Conservation (phyloP, 1,284 basidiomycete genomes). For the Cryptococcus sp. region DNA sequence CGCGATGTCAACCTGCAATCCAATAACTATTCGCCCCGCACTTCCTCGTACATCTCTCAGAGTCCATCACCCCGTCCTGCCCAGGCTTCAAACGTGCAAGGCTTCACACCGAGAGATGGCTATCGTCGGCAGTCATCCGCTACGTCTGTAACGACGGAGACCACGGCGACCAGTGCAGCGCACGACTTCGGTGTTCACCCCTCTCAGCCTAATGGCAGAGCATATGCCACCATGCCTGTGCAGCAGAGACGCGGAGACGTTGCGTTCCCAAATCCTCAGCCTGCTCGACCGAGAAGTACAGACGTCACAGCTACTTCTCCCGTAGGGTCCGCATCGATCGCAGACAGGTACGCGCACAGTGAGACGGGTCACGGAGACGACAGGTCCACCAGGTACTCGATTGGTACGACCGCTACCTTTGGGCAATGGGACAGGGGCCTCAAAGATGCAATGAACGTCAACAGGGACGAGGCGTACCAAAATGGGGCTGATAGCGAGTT, state of each 20-base stretch:
- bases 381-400: slow-evolving; percentile 25
- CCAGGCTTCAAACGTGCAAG: slow-evolving; percentile 20
- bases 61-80: slow-evolving; percentile 4
- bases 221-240: slow-evolving; percentile 23
- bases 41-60: background rate
- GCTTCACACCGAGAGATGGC: slow-evolving; percentile 24
- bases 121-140: slow-evolving; percentile 33
- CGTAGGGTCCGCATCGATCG: background rate
- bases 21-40: slow-evolving; percentile 3
- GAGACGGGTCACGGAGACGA: slow-evolving; percentile 28
- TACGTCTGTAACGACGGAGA: slow-evolving; percentile 31
- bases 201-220: slow-evolving; percentile 3
- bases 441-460: background rate
- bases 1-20: background rate
- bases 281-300: slow-evolving; percentile 12
- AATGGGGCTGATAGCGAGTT: slow-evolving; percentile 8
- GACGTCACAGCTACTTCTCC: slow-evolving; percentile 10
- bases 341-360: slow-evolving; percentile 17
- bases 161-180: slow-evolving; percentile 31
- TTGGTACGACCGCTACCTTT: slow-evolving; percentile 35
- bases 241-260: slow-evolving; percentile 6
- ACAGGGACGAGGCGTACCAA: background rate
- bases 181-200: slow-evolving; percentile 19
- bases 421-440: slow-evolving; percentile 34
- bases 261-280: slow-evolving; percentile 13